Base-by-base conservation (phyloP, 768 basidiomycete genomes). In the Imleria badia region DNA sequence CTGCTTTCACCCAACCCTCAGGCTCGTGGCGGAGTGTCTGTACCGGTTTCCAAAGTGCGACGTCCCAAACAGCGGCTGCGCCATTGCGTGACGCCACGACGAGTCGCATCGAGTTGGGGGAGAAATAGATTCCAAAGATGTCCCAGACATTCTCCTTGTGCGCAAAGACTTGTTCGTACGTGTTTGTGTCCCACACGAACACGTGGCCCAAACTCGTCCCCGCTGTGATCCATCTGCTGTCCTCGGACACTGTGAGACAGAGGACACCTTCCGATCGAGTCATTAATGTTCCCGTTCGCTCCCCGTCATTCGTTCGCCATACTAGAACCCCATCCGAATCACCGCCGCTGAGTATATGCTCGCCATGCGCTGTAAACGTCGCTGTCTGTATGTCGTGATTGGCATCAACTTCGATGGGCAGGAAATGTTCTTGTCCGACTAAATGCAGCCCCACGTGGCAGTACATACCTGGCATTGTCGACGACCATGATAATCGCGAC, bases 91-190 rank as follows among this genome's bases (percentile, higher is more conserved):
- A 51, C 0, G 36, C 50, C 1, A 6, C 3, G 45, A 51, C 22
- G 23, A 59, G 35, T 8, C 29, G 40, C 13, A 23, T 38, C 35
- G 44, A 41, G 39, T 55, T 45, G 3, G 44, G 52, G 9, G 56
- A 58, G 38, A 54, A 54, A 36, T 58, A 49, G 22, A 57, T 46
- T 1, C 26, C 47, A 9, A 15, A 12, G 45, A 56, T 10, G 8
- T 5, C 1, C 3, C 20, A 39, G 38, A 9, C 7, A 8, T 39
- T n/a, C 9, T 20, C 7, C 26, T 3, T 31, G 38, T 14, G 30
- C 11, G 9, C 0, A 3, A 36, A 22, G 11, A 30, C 52, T 11
- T 23, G n/a, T 15, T 39, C 5, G 22, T 26, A 20, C 7, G 40
- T 45, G 5, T 13, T n/a, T 12, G 44, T 19, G 38, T 23, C 36